Percentiles rank a stretch among this genome's conserved stretches.
Evolutionary conservation across 768 basidiomycete genomes (phyloP).

Genomic region (Mycena leptocephala): DNA sequence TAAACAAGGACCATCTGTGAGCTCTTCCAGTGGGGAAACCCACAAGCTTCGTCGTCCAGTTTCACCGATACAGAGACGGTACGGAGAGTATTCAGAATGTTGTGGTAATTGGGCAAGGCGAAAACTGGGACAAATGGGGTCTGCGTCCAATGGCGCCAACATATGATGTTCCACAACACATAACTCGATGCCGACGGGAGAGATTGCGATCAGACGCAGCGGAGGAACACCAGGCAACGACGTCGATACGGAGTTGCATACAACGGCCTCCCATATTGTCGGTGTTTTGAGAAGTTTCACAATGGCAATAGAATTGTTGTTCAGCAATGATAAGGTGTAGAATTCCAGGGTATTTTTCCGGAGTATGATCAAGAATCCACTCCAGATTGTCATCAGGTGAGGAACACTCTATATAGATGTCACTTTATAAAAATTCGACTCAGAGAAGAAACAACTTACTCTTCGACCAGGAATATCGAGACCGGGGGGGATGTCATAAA

Average conservation of each 20-base stretch:
- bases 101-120: neutral
- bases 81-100: neutral
- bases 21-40: neutral
- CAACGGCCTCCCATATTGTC: slow-evolving; percentile 3
- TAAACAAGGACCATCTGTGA: neutral
- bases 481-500: neutral
- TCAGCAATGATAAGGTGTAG: neutral
- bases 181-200: neutral
- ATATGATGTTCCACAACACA: neutral
- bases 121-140: neutral
- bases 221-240: neutral
- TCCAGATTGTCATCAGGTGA: slow-evolving; percentile 1
- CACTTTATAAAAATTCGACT: neutral
- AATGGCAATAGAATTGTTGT: neutral
- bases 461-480: slow-evolving; percentile 11
- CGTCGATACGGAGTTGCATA: neutral
- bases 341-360: neutral
- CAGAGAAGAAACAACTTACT: neutral
- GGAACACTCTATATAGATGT: neutral
- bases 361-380: neutral
- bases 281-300: neutral
- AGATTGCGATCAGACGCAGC: neutral
- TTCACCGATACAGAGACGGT: neutral
- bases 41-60: neutral
- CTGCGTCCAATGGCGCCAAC: neutral